A percentile compares a stretch with the other conserved stretches of the same genome.
Evolutionary conservation across 2,329 filamentous ascomycete genomes (phyloP).

Genomic region (Fusarium piperis): DNA sequence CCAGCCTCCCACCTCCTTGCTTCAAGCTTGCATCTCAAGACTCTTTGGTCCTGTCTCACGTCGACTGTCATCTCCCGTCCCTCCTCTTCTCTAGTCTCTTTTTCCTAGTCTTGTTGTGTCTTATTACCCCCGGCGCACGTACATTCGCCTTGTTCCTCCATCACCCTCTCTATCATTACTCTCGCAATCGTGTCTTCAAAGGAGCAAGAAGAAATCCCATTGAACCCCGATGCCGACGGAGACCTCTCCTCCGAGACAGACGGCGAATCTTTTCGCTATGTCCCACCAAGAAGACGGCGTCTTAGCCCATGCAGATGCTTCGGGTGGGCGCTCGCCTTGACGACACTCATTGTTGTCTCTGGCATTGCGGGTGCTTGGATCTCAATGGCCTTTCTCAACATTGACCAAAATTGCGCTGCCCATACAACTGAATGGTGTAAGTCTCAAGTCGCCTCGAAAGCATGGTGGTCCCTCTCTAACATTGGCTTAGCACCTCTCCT

Average conservation of each 20-base stretch:
- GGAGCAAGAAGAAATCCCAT: slow-evolving; percentile 34
- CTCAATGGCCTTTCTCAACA: slow-evolving; percentile 30
- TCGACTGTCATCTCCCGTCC: neutral
- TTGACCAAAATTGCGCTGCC: slow-evolving; percentile 36
- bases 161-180: neutral
- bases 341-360: slow-evolving; percentile 24
- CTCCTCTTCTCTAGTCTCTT: neutral
- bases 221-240: slow-evolving; percentile 21
- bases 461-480: neutral
- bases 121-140: neutral
- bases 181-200: slow-evolving; percentile 30
- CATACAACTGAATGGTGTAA: slow-evolving; percentile 53
- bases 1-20: slow-evolving; percentile 8
- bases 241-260: slow-evolving; percentile 33
- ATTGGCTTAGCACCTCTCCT: slow-evolving; percentile 46
- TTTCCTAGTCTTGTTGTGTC: neutral
- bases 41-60: neutral
- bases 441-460: slow-evolving; percentile 6
- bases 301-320: slow-evolving; percentile 28
- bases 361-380: slow-evolving; percentile 33
- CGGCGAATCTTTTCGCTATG: slow-evolving; percentile 27
- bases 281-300: slow-evolving; percentile 17
- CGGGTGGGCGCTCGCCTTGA: slow-evolving; percentile 7
- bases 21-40: neutral
- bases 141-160: neutral